Conservation (phyloP, 345 rosid genomes). For the Dipteronia dyeriana region DNA sequence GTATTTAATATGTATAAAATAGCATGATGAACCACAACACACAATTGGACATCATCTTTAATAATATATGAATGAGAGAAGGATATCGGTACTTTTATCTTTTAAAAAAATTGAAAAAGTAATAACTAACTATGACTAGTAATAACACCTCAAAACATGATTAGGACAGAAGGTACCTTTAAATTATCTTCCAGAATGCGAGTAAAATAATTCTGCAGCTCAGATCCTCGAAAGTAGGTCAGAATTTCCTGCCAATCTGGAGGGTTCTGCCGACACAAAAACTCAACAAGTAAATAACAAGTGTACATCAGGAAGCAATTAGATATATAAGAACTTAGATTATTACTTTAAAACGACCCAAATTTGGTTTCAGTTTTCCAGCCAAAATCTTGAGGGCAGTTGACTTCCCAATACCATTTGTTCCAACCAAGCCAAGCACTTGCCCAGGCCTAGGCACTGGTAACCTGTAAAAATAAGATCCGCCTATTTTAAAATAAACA, state of each 20-base stretch:
- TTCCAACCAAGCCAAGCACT: constrained; percentile 98
- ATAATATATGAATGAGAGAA: neutral
- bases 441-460: constrained; percentile 99
- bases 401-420: constrained; percentile 98
- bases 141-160: neutral
- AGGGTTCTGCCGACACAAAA: constrained; percentile 66
- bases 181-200: constrained; percentile 93
- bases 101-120: neutral
- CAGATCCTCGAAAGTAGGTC: constrained; percentile 97
- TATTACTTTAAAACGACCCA: constrained; percentile 87
- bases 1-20: neutral
- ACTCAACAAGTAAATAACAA: constrained; percentile 14
- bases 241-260: constrained; percentile 99
- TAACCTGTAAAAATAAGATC: constrained; percentile 54
- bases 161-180: constrained; percentile 52
- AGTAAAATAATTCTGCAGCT: constrained; percentile 94
- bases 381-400: constrained; percentile 96
- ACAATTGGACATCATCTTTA: neutral
- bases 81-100: neutral
- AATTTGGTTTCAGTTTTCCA: constrained; percentile 93
- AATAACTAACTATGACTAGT: neutral
- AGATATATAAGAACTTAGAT: constrained; percentile 13
- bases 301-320: constrained; percentile 6
- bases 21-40: neutral
- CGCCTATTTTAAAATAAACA: constrained; percentile 23